Evolutionary conservation across 148 eudicot species (phyloP), one percentile per base, ranked within the genome.

Genomic region (Cornus florida): DNA sequence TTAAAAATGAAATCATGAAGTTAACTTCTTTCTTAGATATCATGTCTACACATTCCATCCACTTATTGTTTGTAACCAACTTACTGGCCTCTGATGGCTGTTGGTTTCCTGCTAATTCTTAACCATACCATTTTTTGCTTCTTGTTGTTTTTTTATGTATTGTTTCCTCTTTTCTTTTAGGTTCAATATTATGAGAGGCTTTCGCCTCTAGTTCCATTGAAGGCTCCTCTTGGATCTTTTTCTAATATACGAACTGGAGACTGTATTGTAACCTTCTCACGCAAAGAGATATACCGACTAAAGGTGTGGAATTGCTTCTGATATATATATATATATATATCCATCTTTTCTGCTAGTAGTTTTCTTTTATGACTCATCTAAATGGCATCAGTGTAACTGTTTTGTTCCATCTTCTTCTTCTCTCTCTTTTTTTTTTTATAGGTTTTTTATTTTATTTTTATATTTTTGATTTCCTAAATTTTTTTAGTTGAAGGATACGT

Each of bases 181-280:
- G 87, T 95, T 71, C 83, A 90, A 81, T 77, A 89, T 72, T 95
- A 95, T 84, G 91, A 95, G 74, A 91, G 99, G 87, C 93, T 95
- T 83, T 95, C 92, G 60, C 99, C 99, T 78, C 85, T 95, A 74
- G 91, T 87, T 76, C 97, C 99, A 50, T 78, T 82, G 85, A 81
- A 81, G 80, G 83, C 81, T 72, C 93, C 99, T 72, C 92, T 95
- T 86, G 90, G 95, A 83, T 89, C 97, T 71, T 92, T 88, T 73
- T 87, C 95, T 43, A 84, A 95, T 72, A 84, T 95, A 65, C 86
- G 67, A 79, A 86, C 91, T 59, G 99, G 99, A 66, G 99, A 95
- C 80, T 95, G 99, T 82, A 78, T 95, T 82, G 99, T 95, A 67
- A 88, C 97, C 74, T 95, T 95, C 84, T 95, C 99, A 81, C 97